Percentiles rank a stretch among this genome's conserved stretches.
These are phyloP conservation scores for Talaromyces funiculosus DNA, from an alignment of 2,329 filamentous ascomycete genomes.

Conservation along the genomic window DNA sequence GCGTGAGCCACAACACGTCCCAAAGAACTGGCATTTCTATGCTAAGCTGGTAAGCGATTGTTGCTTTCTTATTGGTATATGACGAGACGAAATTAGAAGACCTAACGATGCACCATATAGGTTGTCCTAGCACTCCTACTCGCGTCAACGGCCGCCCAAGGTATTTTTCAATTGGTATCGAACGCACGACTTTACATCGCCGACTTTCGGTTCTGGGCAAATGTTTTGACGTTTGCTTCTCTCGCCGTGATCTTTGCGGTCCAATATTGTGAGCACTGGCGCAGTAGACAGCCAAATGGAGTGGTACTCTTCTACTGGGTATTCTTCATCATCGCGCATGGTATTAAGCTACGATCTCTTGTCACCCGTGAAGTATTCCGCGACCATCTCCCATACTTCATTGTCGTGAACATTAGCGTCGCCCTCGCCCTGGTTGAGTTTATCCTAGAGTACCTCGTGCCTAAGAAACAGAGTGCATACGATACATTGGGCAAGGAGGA, in stretches of 20 bases:
- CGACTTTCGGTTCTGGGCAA: slow-evolving; percentile 84
- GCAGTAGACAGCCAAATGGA: slow-evolving; percentile 77
- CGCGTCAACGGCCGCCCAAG: slow-evolving; percentile 64
- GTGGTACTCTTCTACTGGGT: slow-evolving; percentile 92
- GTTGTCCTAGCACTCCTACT: slow-evolving; percentile 62
- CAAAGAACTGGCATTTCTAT: slow-evolving; percentile 90
- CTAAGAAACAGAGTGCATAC: slow-evolving; percentile 68
- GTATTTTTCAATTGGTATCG: slow-evolving; percentile 67
- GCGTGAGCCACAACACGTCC: slow-evolving; percentile 60
- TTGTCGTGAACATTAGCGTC: slow-evolving; percentile 66
- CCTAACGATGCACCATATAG: slow-evolving; percentile 31
- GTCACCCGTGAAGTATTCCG: slow-evolving; percentile 69
- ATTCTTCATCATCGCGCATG: slow-evolving; percentile 70
- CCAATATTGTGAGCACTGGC: slow-evolving; percentile 81
- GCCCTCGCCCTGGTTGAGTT: slow-evolving; percentile 68
- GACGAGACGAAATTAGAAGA: not conserved
- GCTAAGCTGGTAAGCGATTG: slow-evolving; percentile 68
- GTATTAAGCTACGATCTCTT: slow-evolving; percentile 79
- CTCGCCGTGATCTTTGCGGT: slow-evolving; percentile 68
- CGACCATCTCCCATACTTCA: slow-evolving; percentile 66
- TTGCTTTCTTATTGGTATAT: not conserved
- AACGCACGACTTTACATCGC: slow-evolving; percentile 65
- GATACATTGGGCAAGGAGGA: slow-evolving; percentile 60
- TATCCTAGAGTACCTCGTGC: slow-evolving; percentile 75
- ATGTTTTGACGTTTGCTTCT: slow-evolving; percentile 64